A percentile compares a stretch with the other conserved stretches of the same genome.
phyloP scores from a whole-genome alignment of 2,329 filamentous ascomycete species.

The Diaporthe helianthi region DNA sequence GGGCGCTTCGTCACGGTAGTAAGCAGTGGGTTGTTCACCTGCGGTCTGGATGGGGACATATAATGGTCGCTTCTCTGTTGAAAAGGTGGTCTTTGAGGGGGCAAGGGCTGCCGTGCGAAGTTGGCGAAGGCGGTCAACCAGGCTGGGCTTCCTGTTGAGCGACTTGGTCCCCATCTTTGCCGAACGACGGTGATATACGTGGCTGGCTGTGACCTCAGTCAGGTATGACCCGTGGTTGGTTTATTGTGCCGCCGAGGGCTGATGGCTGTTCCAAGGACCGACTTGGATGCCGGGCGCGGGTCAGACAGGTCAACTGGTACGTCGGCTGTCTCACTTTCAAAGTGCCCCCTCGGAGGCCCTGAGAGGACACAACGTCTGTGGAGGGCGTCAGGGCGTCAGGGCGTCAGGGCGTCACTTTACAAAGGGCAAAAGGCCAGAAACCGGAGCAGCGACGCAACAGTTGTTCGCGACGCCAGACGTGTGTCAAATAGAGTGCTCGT shows the following conservation, averaged over 20 bases:
- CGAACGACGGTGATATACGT: not conserved
- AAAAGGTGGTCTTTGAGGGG: not conserved
- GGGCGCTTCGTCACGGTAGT: not conserved
- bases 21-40: not conserved
- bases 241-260: not conserved
- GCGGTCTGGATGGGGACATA: not conserved
- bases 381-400: too few relatives aligned
- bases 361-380: not conserved
- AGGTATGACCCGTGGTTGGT: not conserved
- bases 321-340: not conserved
- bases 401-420: too few relatives aligned
- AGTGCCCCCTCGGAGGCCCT: not conserved
- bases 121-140: conserved; percentile 33
- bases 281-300: not conserved
- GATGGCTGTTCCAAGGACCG: not conserved
- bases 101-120: conserved; percentile 3
- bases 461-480: not conserved
- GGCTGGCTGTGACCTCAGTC: not conserved
- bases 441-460: not conserved
- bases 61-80: not conserved
- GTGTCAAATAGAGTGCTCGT: not conserved
- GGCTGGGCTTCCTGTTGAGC: conserved; percentile 19
- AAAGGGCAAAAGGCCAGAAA: not conserved
- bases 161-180: not conserved
- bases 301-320: not conserved